Evolutionary conservation across 2,329 filamentous ascomycete species (phyloP), one percentile per base, ranked within the genome.

Genomic region (Aspergillus texensis): DNA sequence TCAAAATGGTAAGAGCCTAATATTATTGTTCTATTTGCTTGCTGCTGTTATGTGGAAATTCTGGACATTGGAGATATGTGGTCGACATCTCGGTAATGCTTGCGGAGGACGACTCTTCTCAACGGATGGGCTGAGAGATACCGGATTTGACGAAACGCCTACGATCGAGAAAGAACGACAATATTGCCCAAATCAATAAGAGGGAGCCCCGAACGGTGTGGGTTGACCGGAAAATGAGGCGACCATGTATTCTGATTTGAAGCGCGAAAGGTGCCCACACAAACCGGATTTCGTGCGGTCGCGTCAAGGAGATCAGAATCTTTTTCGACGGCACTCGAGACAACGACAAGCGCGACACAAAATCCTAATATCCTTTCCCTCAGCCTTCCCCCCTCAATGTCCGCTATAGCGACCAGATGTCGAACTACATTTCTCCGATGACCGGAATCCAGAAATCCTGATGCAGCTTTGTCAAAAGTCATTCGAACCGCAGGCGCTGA

Each of bases 1-100:
- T 79, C 78, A 81, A 80, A 79, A 81, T 81, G 79, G 79, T 81
- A 81, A 80, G 79, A 64, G 67, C 52, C 53, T 60, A 62, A 62
- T 43, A 66, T 62, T 48, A 60, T 68, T 68, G 58, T 56, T 62
- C 52, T 62, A 26, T 67, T 66, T 67, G 54, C 62, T 66, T 63
- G 60, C 63, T 70, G 66, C 67, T 69, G 65, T 68, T 61, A 63
- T 70, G 64, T 46, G 52, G 56, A 52, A 48, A 48, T 46, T 45
- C 67, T 68, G 67, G 62, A 62, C 60, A 60, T 69, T 67, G 69
- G 71, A 72, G 65, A 66, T 66, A 52, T 62, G 45, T 63, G 55
- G 59, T 64, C 63, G 66, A 64, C 39, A 41, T 57, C 43, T 43
- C 19, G 58, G 59, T 61, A 41, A 54, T 57, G 45, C 52, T 45